A percentile compares a stretch with the other conserved stretches of the same genome.
These are phyloP conservation scores for Lecanicillium sp. DNA, from an alignment of 2,329 filamentous ascomycete genomes.

Conservation along the genomic window DNA sequence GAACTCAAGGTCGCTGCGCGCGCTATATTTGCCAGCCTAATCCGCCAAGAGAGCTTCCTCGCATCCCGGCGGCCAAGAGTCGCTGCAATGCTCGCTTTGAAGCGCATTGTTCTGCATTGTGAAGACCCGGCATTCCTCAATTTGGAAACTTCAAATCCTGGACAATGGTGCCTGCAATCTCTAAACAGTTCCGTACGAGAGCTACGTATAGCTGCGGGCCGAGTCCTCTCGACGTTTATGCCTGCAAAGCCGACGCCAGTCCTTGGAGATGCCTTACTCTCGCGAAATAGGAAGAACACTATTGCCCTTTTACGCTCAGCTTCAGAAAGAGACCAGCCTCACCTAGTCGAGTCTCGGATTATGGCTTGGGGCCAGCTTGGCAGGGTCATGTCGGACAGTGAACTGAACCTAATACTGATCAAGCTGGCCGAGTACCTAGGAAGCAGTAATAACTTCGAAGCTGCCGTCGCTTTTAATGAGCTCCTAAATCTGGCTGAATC, in stretches of 20 bases:
- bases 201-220: constrained; percentile 70
- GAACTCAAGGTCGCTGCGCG: constrained; percentile 30
- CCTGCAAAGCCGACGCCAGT: constrained; percentile 16
- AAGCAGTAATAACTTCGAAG: constrained; percentile 70
- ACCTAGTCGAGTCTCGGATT: constrained; percentile 75
- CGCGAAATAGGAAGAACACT: constrained; percentile 53
- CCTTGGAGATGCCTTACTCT: constrained; percentile 17
- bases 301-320: constrained; percentile 66
- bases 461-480: constrained; percentile 76
- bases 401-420: constrained; percentile 78
- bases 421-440: constrained; percentile 82
- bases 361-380: constrained; percentile 82
- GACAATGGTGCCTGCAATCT: constrained; percentile 75
- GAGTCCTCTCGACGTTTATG: constrained; percentile 60
- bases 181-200: constrained; percentile 80
- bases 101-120: constrained; percentile 62
- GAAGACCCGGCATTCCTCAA: constrained; percentile 52
- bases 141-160: constrained; percentile 58
- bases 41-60: constrained; percentile 36
- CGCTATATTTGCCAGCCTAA: constrained; percentile 36
- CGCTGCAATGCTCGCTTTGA: constrained; percentile 63
- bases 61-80: constrained; percentile 57
- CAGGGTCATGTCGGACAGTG: constrained; percentile 66
- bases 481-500: constrained; percentile 64
- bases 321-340: constrained; percentile 58